Evolutionary conservation across 345 rosid genomes (phyloP), one percentile per base, ranked within the genome.

Genomic region (Tarenaya hassleriana): DNA sequence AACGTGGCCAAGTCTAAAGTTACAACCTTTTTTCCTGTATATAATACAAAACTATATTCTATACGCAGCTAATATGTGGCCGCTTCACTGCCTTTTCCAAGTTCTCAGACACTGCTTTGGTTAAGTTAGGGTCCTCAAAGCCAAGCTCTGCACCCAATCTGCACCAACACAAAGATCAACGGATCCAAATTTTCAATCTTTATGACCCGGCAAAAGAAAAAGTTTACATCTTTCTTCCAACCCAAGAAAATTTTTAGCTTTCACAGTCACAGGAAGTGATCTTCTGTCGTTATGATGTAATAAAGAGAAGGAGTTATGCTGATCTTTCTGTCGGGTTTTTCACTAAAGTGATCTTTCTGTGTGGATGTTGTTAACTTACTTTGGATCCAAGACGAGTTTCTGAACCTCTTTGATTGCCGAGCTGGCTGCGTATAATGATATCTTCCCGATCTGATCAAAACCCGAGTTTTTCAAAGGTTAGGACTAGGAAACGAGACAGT

Each of bases 351-450:
- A 57, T 31, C 1, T 14, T 55, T 37, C 15, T 39, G 47, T 31
- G 5, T 35, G 7, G 16, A 10, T 55, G 56, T 24, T 39, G 11
- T 57, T 0, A 7, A 60, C 89, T 83, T 80, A 86, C 97, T 81
- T 86, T 33, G 97, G 83, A 70, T 86, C 95, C 55, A 86, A 91
- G 37, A 88, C 89, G 77, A 88, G 70, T 69, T 82, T 83, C 76
- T 88, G 94, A 59, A 88, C 86, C 69, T 94, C 99, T 73, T 86
- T 94, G 60, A 94, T 94, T 46, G 92, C 88, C 54, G 92, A 85
- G 75, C 95, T 88, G 53, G 99, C 99, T 55, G 97, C 92, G 50
- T 94, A 94, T 27, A 94, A 58, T 9, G 94, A 81, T 49, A 80
- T 83, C 73, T 94, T 88, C 40, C 94, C 99, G 1, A 76, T 91